Evolutionary conservation across 2,329 filamentous ascomycete genomes (phyloP).

Genomic region (Claviceps pazoutovae): DNA sequence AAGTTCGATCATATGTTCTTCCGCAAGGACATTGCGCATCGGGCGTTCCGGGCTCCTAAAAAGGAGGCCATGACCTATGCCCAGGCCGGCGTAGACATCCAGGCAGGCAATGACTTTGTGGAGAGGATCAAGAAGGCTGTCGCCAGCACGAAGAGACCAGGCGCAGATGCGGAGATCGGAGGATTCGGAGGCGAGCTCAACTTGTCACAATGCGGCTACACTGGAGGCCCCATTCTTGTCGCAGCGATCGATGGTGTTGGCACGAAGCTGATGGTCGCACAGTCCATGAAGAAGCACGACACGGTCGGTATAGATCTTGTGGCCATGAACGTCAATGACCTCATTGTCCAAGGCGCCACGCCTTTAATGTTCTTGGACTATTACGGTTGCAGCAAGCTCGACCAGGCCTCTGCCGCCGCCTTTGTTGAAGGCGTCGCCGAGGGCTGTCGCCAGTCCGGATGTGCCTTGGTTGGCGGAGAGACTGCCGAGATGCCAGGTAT

Average conservation of each 20-base stretch:
- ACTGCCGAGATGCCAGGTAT: conserved; percentile 98
- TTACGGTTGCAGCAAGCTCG: conserved; percentile 83
- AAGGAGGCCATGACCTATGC: conserved; percentile 69
- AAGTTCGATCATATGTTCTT: conserved; percentile 83
- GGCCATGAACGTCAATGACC: conserved; percentile 97
- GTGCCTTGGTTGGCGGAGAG: conserved; percentile 89
- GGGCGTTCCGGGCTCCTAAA: conserved; percentile 42
- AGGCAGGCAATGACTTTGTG: conserved; percentile 85
- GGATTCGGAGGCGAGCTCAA: conserved; percentile 66
- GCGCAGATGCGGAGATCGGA: conserved; percentile 85
- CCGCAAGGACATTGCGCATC: conserved; percentile 82
- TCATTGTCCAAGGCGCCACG: conserved; percentile 89
- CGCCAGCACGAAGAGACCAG: conserved; percentile 68
- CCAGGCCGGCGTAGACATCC: conserved; percentile 83
- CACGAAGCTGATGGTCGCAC: conserved; percentile 93
- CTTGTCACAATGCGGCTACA: conserved; percentile 55
- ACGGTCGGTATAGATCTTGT: conserved; percentile 95
- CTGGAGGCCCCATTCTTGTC: conserved; percentile 66
- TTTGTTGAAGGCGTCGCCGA: conserved; percentile 85
- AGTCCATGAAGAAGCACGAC: conserved; percentile 76
- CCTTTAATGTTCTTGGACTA: conserved; percentile 96
- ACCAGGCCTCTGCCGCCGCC: conserved; percentile 61
- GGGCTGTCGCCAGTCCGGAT: conserved; percentile 73
- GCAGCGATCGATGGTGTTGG: conserved; percentile 92
- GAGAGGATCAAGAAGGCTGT: conserved; percentile 83